These are phyloP conservation scores for Maudiozyma saulgeensis DNA, from an alignment of 805 yeast species.

Conservation along the genomic window DNA sequence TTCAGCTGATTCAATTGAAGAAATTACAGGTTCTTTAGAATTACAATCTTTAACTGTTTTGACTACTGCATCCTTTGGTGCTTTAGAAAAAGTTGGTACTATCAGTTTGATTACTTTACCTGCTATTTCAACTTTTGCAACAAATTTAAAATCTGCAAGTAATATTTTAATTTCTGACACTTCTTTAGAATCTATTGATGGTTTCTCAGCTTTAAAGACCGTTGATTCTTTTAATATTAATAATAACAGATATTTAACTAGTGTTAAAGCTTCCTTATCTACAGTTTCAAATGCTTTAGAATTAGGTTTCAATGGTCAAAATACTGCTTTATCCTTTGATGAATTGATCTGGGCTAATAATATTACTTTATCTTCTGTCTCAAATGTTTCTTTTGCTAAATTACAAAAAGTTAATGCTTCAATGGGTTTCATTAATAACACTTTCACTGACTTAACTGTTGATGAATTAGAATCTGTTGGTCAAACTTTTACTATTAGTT, in stretches of 20 bases:
- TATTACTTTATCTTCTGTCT: conserved; percentile 71
- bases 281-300: conserved; percentile 65
- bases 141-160: conserved; percentile 64
- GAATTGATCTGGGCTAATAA: conserved; percentile 76
- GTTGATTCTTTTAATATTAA: conserved; percentile 64
- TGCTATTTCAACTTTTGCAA: conserved; percentile 61
- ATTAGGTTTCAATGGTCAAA: conserved; percentile 76
- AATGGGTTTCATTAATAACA: conserved; percentile 66
- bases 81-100: conserved; percentile 70
- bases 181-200: conserved; percentile 54
- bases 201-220: conserved; percentile 39
- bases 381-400: conserved; percentile 62
- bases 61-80: conserved; percentile 61
- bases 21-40: conserved; percentile 61
- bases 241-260: conserved; percentile 75
- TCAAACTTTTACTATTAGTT: conserved; percentile 64
- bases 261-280: conserved; percentile 62
- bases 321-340: conserved; percentile 59
- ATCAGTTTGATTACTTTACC: conserved; percentile 79
- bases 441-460: conserved; percentile 46
- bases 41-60: conserved; percentile 58
- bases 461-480: conserved; percentile 56
- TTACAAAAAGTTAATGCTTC: conserved; percentile 71
- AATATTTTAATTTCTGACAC: conserved; percentile 66
- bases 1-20: conserved; percentile 68